A percentile compares a stretch with the other conserved stretches of the same genome.
These are phyloP conservation scores for Lentinula sp. DNA, from an alignment of 768 basidiomycete species.

Conservation along the genomic window DNA sequence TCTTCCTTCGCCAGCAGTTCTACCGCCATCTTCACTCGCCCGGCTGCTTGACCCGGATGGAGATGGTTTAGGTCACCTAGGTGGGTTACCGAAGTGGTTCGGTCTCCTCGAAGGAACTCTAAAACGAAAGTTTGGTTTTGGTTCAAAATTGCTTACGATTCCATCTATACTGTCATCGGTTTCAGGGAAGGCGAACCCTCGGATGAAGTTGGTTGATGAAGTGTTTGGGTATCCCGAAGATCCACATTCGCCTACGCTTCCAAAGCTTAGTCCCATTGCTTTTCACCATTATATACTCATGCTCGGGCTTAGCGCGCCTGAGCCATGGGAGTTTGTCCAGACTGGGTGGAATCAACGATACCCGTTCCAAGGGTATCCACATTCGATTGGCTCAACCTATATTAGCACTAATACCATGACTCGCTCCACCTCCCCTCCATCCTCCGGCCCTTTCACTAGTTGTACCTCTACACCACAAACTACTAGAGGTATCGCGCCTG, in stretches of 20 bases:
- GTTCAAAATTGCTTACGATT: neutral
- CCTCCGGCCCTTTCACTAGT: neutral
- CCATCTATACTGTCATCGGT: neutral
- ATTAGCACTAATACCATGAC: too few species aligned
- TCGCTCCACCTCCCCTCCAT: neutral
- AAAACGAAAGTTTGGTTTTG: neutral
- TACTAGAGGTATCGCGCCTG: too few species aligned
- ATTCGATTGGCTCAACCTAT: neutral
- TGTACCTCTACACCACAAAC: neutral
- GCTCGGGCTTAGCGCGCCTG: neutral
- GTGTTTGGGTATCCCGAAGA: neutral
- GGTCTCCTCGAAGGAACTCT: neutral
- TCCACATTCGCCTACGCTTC: neutral
- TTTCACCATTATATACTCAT: slow-evolving; percentile 5
- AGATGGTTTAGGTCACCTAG: slow-evolving; percentile 1
- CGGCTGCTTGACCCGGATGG: slow-evolving; percentile 1
- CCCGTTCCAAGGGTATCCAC: slow-evolving; percentile 2
- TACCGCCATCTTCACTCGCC: neutral
- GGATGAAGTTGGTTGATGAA: neutral
- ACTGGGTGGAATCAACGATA: neutral
- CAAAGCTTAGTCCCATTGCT: neutral
- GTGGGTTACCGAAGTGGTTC: slow-evolving; percentile 1
- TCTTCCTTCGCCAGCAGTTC: neutral
- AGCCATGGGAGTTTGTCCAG: neutral
- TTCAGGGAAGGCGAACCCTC: neutral